Conservation (phyloP, 106 monocot species). For the Xerophyta viscosa region DNA sequence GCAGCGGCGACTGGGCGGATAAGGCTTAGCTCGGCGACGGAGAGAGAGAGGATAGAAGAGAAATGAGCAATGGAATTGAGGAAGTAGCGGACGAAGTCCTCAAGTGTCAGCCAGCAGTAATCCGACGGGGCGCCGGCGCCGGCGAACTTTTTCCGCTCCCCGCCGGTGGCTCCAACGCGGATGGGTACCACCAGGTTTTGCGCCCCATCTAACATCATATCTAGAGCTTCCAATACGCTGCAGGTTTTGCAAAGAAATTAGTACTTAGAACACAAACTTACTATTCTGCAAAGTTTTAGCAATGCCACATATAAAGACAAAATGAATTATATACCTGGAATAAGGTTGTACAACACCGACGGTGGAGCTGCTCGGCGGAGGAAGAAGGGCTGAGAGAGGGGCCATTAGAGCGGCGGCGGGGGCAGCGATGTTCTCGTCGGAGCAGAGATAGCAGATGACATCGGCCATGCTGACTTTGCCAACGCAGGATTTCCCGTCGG, state of each 20-base stretch:
- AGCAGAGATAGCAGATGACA: slow-evolving; percentile 64
- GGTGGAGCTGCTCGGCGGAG: slow-evolving; percentile 7
- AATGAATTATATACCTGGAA: slow-evolving; percentile 67
- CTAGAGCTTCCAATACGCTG: slow-evolving; percentile 56
- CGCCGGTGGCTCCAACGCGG: slow-evolving; percentile 1
- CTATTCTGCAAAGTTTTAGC: too few relatives aligned
- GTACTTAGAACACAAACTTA: too few relatives aligned
- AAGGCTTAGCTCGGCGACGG: not conserved
- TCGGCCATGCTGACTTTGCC: slow-evolving; percentile 60
- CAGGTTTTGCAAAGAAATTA: not conserved
- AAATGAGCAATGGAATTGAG: not conserved
- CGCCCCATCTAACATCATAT: slow-evolving; percentile 36
- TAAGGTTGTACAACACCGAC: slow-evolving; percentile 31
- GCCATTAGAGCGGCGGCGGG: slow-evolving; percentile 32
- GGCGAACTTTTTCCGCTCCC: slow-evolving; percentile 17
- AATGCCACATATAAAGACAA: too few relatives aligned
- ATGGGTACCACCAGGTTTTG: slow-evolving; percentile 43
- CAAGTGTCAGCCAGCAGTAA: slow-evolving; percentile 59
- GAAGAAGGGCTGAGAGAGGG: slow-evolving; percentile 36
- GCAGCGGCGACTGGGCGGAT: not conserved
- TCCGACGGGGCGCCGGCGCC: slow-evolving; percentile 8
- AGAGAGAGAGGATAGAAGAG: not conserved
- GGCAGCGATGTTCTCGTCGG: slow-evolving; percentile 13
- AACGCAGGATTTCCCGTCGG: slow-evolving; percentile 6
- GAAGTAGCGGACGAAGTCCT: slow-evolving; percentile 51